Base-by-base conservation (phyloP, 371 early-diverging fungal genomes). In the Mucor racemosus region DNA sequence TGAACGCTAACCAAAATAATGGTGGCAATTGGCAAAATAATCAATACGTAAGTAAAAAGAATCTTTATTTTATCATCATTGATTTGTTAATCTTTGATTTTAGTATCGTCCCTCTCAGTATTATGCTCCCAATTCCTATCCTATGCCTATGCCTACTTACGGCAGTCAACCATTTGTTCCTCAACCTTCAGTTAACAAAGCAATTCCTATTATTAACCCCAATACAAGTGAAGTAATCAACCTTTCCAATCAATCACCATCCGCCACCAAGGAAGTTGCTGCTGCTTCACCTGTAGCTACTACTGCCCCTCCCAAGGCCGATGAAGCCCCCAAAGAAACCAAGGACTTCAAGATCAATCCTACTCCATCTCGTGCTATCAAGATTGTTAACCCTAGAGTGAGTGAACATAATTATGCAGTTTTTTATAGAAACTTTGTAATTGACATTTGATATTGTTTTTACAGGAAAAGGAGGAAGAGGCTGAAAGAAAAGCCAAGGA, bases 141-240 rank as follows among this genome's bases (percentile, higher is more conserved):
- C 35, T 55, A 71, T 61, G 62, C 74, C 70, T 17, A 74, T 76
- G 61, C 66, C 76, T 40, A 48, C 74, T 10, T 84, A 77, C 46
- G 62, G 46, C 11, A 66, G 69, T 15, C 79, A 74, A 56, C 62
- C 79, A 26, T 87, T 86, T 66, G 78, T 82, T 10, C 84, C 81
- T 63, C 76, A 76, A 58, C 81, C 77, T 41, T 79, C 74, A 58
- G 73, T 64, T 14, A 82, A 75, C 57, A 86, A 77, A 66, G 81
- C 84, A n/a, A 89, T 91, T 65, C 82, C 84, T 53, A 94, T 94
- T 69, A 87, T 90, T 58, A 84, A 93, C 68, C 95, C 95, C 0
- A 80, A 83, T 4, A 92, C 92, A 34, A 88, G 84, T 69, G 78
- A 88, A 61, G 88, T 89, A 55, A 84, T 67, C 84, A 88, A 69